Conservation (phyloP, 768 basidiomycete species). For the Boletellus emodensis region DNA sequence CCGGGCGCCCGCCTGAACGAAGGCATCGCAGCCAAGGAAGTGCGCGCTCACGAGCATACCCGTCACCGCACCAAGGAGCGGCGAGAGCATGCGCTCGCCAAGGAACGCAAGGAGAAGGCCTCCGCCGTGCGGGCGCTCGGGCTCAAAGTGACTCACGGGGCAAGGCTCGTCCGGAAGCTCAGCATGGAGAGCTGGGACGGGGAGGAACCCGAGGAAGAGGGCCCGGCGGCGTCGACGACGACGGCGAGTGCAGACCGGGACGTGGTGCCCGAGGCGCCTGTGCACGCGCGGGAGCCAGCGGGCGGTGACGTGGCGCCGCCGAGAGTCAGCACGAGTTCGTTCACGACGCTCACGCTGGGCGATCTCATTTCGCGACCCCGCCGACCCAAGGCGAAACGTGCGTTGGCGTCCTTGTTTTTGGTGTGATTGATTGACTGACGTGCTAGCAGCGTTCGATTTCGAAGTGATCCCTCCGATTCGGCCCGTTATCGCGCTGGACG, state of each 20-base stretch:
- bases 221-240: neutral
- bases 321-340: slow-evolving; percentile 7
- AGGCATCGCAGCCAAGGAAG: slow-evolving; percentile 22
- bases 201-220: slow-evolving; percentile 7
- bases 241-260: neutral
- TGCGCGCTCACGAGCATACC: slow-evolving; percentile 32
- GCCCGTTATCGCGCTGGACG: slow-evolving; percentile 31
- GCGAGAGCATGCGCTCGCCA: slow-evolving; percentile 27
- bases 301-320: neutral
- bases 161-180: slow-evolving; percentile 21
- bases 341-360: slow-evolving; percentile 22
- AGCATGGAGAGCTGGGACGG: slow-evolving; percentile 32
- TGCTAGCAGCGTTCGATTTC: slow-evolving; percentile 23
- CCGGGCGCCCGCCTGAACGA: slow-evolving; percentile 15
- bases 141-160: slow-evolving; percentile 15
- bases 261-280: neutral
- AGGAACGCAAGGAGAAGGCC: slow-evolving; percentile 31
- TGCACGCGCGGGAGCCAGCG: neutral
- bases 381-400: slow-evolving; percentile 23
- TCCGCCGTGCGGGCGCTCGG: slow-evolving; percentile 13
- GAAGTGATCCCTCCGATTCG: slow-evolving; percentile 31
- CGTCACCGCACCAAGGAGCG: slow-evolving; percentile 33
- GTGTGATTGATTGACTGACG: neutral
- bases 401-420: slow-evolving; percentile 2
- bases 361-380: slow-evolving; percentile 26